phyloP scores from a whole-genome alignment of 2,329 filamentous ascomycete genomes.

The Phialemoniopsis sp. region DNA sequence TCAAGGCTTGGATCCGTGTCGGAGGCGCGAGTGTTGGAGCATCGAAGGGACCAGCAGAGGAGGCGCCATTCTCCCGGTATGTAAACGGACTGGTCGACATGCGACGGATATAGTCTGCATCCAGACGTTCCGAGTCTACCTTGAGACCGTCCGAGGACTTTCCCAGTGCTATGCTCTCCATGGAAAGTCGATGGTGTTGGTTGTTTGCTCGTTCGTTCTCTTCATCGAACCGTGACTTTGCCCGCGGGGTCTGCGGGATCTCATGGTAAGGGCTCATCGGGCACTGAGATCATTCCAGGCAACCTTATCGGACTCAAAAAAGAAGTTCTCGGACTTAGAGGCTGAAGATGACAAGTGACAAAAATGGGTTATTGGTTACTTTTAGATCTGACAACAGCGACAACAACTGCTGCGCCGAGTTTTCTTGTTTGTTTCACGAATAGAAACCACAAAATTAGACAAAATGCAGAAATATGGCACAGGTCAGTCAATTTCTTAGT shows the following conservation, averaged over 20 bases:
- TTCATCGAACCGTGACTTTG: constrained; percentile 15
- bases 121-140: constrained; percentile 16
- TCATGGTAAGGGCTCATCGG: constrained; percentile 16
- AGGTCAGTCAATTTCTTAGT: too few species aligned
- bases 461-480: too few species aligned
- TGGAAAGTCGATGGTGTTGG: constrained; percentile 15
- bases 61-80: constrained; percentile 14
- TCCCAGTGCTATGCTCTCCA: constrained; percentile 8
- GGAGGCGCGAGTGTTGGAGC: constrained; percentile 5
- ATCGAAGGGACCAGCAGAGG: constrained; percentile 14
- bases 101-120: constrained; percentile 26
- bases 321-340: too few species aligned
- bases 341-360: too few species aligned
- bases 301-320: too few species aligned
- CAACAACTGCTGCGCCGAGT: too few species aligned
- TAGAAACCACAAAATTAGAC: too few species aligned
- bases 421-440: too few species aligned
- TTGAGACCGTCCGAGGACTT: background rate
- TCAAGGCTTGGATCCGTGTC: constrained; percentile 13
- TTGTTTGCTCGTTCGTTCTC: constrained; percentile 11
- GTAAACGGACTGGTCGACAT: constrained; percentile 37
- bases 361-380: too few species aligned
- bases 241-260: constrained; percentile 14
- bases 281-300: background rate
- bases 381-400: too few species aligned